Percentiles rank a stretch among this genome's conserved stretches.
Conservation (phyloP, 768 basidiomycete genomes). For the Auriscalpium microsporum region DNA sequence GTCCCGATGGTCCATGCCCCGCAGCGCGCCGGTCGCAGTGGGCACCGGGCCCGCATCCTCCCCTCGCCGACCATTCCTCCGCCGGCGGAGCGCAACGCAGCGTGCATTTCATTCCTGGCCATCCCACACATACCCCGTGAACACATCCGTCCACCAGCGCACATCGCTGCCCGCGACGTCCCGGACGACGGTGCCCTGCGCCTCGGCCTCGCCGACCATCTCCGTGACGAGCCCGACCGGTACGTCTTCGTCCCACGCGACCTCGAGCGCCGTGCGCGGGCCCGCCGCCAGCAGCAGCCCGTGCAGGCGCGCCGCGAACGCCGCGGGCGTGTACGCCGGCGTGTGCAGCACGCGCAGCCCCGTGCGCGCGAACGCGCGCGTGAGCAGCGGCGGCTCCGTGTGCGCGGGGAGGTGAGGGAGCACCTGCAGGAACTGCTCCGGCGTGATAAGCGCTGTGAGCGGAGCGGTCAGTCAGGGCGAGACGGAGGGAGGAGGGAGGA, state of each 20-base stretch:
- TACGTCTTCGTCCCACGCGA: constrained; percentile 64
- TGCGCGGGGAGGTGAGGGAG: constrained; percentile 56
- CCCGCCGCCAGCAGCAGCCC: constrained; percentile 32
- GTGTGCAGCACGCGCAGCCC: constrained; percentile 80
- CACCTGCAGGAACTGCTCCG: constrained; percentile 73
- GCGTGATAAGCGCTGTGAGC: constrained; percentile 74
- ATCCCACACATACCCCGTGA: constrained; percentile 67
- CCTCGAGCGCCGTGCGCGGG: constrained; percentile 49
- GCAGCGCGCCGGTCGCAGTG: not conserved
- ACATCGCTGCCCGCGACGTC: constrained; percentile 68
- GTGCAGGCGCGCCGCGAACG: constrained; percentile 63
- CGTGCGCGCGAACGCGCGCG: constrained; percentile 57
- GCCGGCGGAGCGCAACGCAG: not conserved
- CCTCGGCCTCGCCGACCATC: constrained; percentile 71
- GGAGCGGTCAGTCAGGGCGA: not conserved
- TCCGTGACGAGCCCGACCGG: constrained; percentile 68
- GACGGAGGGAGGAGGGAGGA: not conserved
- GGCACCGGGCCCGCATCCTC: not conserved
- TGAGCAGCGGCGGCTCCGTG: constrained; percentile 60
- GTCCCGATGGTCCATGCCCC: too few species aligned
- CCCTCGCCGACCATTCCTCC: too few species aligned
- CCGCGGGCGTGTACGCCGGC: constrained; percentile 57
- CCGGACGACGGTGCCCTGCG: constrained; percentile 59
- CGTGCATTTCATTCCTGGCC: constrained; percentile 34
- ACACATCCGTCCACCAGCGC: constrained; percentile 65